Conservation (phyloP, 2,329 filamentous ascomycete species). For the Fusarium acutatum region DNA sequence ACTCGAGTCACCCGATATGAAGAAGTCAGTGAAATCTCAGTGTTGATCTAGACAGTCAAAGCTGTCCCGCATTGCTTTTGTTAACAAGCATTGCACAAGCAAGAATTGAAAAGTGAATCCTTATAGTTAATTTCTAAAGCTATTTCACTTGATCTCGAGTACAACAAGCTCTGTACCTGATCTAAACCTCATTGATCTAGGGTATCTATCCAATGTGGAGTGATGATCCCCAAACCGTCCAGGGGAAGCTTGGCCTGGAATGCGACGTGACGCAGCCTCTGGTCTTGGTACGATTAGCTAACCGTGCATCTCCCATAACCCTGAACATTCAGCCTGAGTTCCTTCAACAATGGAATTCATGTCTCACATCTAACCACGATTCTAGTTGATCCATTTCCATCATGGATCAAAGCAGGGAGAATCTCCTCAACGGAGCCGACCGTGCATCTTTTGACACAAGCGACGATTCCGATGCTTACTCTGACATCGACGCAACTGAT, state of each 20-base stretch:
- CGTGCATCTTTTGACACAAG: slow-evolving; percentile 33
- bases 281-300: slow-evolving; percentile 22
- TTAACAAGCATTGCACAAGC: too few species aligned
- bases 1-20: too few species aligned
- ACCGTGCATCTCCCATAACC: slow-evolving; percentile 1
- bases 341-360: neutral
- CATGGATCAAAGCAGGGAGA: slow-evolving; percentile 46
- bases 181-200: neutral
- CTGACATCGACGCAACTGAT: slow-evolving; percentile 45
- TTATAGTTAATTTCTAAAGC: fast-evolving
- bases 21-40: too few species aligned
- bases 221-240: slow-evolving; percentile 7
- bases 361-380: slow-evolving; percentile 3
- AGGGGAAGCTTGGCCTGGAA: slow-evolving; percentile 19
- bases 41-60: too few species aligned
- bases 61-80: too few species aligned
- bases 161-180: neutral
- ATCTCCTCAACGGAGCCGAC: slow-evolving; percentile 41
- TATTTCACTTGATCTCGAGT: too few species aligned
- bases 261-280: slow-evolving; percentile 26
- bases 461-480: slow-evolving; percentile 39
- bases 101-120: too few species aligned
- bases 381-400: neutral
- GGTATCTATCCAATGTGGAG: slow-evolving; percentile 13
- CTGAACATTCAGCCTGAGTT: neutral